Percentiles rank a stretch among this genome's conserved stretches.
Evolutionary conservation across 768 basidiomycete genomes (phyloP).

Genomic region (Boletales sp.): DNA sequence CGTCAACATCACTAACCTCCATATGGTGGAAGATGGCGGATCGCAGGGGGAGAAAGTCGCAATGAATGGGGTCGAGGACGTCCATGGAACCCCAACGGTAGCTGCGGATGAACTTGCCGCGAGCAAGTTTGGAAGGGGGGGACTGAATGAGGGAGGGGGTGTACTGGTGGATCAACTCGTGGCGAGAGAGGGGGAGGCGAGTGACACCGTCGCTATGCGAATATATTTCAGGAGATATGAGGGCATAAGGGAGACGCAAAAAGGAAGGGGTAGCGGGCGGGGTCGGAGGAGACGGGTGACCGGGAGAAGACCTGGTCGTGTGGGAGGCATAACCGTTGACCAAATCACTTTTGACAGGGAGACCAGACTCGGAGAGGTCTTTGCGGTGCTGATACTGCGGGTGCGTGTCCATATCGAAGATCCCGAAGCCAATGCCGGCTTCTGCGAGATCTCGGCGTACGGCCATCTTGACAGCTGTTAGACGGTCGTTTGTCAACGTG

Average conservation of each 20-base stretch:
- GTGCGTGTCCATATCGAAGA: slow-evolving; percentile 74
- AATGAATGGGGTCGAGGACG: slow-evolving; percentile 73
- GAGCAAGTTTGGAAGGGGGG: slow-evolving; percentile 43
- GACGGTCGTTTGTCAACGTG: slow-evolving; percentile 75
- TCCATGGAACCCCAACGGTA: slow-evolving; percentile 87
- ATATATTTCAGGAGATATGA: slow-evolving; percentile 80
- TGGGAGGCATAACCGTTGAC: slow-evolving; percentile 49
- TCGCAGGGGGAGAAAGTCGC: slow-evolving; percentile 76
- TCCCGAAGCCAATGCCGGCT: slow-evolving; percentile 85
- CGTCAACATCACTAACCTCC: slow-evolving; percentile 54
- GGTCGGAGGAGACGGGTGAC: slow-evolving; percentile 59
- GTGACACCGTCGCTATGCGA: slow-evolving; percentile 80
- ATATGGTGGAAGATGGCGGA: slow-evolving; percentile 84
- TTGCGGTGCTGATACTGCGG: slow-evolving; percentile 43
- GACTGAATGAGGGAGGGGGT: slow-evolving; percentile 51
- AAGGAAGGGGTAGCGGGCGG: slow-evolving; percentile 61
- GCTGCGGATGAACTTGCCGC: slow-evolving; percentile 63
- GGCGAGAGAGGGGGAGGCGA: slow-evolving; percentile 54
- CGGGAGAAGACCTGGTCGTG: slow-evolving; percentile 49
- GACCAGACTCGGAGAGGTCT: slow-evolving; percentile 41
- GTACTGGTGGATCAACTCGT: slow-evolving; percentile 74
- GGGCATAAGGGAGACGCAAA: slow-evolving; percentile 75
- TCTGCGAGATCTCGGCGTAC: slow-evolving; percentile 78
- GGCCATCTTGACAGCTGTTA: slow-evolving; percentile 75
- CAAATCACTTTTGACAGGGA: slow-evolving; percentile 47